A percentile compares a stretch with the other conserved stretches of the same genome.
These are phyloP conservation scores for Nakazawaea holstii DNA, from an alignment of 805 yeast species.

Conservation along the genomic window DNA sequence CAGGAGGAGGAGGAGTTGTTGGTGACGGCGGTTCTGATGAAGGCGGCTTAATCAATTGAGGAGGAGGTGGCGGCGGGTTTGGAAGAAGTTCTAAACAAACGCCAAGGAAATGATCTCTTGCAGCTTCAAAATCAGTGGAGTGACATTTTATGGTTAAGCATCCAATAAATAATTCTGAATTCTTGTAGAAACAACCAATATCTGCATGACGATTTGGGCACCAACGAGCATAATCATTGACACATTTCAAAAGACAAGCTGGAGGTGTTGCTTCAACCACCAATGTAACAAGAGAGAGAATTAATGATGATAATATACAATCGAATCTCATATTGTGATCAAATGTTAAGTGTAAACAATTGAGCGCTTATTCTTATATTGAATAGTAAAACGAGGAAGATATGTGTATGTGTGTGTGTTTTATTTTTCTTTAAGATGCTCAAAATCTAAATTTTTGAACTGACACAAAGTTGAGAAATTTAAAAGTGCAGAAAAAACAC, in stretches of 20 bases:
- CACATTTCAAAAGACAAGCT: slow-evolving; percentile 42
- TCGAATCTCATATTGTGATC: too few species aligned
- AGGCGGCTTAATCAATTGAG: not conserved
- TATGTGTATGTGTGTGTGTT: too few species aligned
- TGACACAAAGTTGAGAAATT: too few species aligned
- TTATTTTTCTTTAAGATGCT: too few species aligned
- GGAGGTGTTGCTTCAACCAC: slow-evolving; percentile 37
- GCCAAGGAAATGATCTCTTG: slow-evolving; percentile 45
- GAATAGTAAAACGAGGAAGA: too few species aligned
- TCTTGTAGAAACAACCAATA: slow-evolving; percentile 34
- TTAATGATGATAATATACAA: too few species aligned
- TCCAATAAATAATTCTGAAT: slow-evolving; percentile 32
- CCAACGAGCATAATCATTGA: slow-evolving; percentile 29
- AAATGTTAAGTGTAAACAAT: too few species aligned
- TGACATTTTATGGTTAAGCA: slow-evolving; percentile 24
- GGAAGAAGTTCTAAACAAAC: slow-evolving; percentile 36
- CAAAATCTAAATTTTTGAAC: too few species aligned
- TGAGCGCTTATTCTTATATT: too few species aligned
- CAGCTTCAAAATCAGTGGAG: slow-evolving; percentile 15
- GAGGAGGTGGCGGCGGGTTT: slow-evolving; percentile 14
- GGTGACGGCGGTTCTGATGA: too few species aligned
- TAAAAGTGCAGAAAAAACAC: too few species aligned
- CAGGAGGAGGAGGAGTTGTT: slow-evolving; percentile 17
- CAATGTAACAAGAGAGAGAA: not conserved
- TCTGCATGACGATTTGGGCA: slow-evolving; percentile 30